These are phyloP conservation scores for Lecanicillium sp. DNA, from an alignment of 2,329 filamentous ascomycete genomes.

Conservation along the genomic window DNA sequence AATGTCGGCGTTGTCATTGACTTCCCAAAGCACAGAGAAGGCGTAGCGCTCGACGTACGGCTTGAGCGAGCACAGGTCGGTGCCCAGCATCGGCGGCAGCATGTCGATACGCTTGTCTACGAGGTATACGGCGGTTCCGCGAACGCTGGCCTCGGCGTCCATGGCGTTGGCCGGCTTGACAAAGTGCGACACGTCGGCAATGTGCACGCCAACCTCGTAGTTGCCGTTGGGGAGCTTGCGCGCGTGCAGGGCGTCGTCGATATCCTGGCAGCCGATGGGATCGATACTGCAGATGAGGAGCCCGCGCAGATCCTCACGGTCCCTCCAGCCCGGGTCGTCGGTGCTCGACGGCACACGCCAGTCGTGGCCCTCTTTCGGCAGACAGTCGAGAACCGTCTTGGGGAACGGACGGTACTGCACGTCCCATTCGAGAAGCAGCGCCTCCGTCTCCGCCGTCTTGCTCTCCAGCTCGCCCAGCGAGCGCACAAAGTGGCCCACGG, in stretches of 20 bases:
- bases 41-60: conserved; percentile 94
- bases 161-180: conserved; percentile 96
- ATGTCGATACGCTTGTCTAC: conserved; percentile 99
- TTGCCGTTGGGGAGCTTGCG: conserved; percentile 82
- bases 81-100: conserved; percentile 93
- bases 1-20: conserved; percentile 78
- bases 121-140: conserved; percentile 93
- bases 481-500: conserved; percentile 87
- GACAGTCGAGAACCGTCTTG: conserved; percentile 88
- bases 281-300: conserved; percentile 96
- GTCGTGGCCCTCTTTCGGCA: conserved; percentile 84
- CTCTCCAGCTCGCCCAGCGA: conserved; percentile 90
- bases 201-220: conserved; percentile 93
- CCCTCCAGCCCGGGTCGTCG: conserved; percentile 81
- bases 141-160: conserved; percentile 89
- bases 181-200: conserved; percentile 98
- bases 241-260: conserved; percentile 94
- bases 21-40: conserved; percentile 83
- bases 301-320: conserved; percentile 74
- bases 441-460: conserved; percentile 96
- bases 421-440: conserved; percentile 87
- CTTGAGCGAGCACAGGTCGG: conserved; percentile 92
- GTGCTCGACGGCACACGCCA: conserved; percentile 83
- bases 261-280: conserved; percentile 92
- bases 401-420: conserved; percentile 97